phyloP scores from a whole-genome alignment of 257 asterid genomes.

The Solanum sparsipilum region DNA sequence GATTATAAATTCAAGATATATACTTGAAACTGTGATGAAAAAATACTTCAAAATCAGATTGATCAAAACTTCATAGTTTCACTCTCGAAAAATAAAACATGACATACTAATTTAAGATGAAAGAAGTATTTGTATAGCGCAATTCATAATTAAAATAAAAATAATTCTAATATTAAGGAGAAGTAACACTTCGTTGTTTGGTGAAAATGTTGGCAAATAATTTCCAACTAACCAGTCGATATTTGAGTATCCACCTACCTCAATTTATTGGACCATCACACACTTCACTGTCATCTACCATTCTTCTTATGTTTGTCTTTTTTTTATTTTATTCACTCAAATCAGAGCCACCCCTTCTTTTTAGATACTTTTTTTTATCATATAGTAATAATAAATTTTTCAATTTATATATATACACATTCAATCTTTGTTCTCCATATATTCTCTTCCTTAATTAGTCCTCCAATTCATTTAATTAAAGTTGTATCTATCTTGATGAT shows the following conservation, averaged over 20 bases:
- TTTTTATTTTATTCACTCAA: not conserved
- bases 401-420: not conserved
- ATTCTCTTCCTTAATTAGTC: not conserved
- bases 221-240: not conserved
- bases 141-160: not conserved
- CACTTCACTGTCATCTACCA: constrained; percentile 4
- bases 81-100: not conserved
- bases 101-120: not conserved
- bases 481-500: not conserved
- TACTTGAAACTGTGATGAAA: not conserved
- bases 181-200: not conserved
- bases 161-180: not conserved
- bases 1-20: fast-evolving
- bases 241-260: not conserved
- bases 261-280: not conserved
- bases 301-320: not conserved
- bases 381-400: not conserved
- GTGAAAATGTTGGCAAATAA: not conserved
- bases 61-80: not conserved
- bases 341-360: not conserved
- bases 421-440: not conserved
- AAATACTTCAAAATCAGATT: not conserved
- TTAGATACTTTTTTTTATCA: not conserved
- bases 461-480: not conserved
- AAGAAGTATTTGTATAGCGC: not conserved